Conservation (phyloP, 305 asterid species). For the Fraxinus sp. region DNA sequence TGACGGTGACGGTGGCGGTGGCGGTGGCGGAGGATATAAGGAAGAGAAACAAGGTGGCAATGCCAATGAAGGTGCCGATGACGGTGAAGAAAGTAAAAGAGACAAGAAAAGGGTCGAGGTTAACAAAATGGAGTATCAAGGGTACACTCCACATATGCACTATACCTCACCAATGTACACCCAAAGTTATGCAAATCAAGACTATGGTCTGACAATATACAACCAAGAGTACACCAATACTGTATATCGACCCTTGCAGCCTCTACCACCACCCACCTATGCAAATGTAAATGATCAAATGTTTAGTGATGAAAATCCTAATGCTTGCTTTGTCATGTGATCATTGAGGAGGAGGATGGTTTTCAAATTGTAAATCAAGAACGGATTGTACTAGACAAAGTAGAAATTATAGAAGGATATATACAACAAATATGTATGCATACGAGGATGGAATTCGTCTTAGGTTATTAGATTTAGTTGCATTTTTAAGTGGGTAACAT, state of each 20-base stretch:
- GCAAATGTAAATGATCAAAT: conserved; percentile 23
- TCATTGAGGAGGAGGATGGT: not conserved
- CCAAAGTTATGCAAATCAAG: conserved; percentile 30
- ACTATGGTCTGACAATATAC: conserved; percentile 29
- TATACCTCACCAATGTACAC: conserved; percentile 34
- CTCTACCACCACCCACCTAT: conserved; percentile 39
- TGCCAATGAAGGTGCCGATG: not conserved
- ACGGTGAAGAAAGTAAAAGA: not conserved
- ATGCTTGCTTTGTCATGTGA: conserved; percentile 46
- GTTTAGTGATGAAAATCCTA: conserved; percentile 46
- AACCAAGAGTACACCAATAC: conserved; percentile 11
- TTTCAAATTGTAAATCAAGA: not conserved
- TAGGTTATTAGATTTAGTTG: not conserved
- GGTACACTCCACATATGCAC: conserved; percentile 31
- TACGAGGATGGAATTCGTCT: not conserved
- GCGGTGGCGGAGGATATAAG: not conserved
- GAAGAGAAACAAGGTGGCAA: conserved; percentile 20
- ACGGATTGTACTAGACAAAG: not conserved
- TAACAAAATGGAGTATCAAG: conserved; percentile 39
- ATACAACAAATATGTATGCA: not conserved
- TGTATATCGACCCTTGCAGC: conserved; percentile 22
- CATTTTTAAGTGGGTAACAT: not conserved
- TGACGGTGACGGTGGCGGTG: too few species aligned
- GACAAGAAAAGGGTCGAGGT: conserved; percentile 26
- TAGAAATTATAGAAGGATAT: not conserved